phyloP scores from a whole-genome alignment of 2,329 filamentous ascomycete species.

The Cryphonectria parasitica region DNA sequence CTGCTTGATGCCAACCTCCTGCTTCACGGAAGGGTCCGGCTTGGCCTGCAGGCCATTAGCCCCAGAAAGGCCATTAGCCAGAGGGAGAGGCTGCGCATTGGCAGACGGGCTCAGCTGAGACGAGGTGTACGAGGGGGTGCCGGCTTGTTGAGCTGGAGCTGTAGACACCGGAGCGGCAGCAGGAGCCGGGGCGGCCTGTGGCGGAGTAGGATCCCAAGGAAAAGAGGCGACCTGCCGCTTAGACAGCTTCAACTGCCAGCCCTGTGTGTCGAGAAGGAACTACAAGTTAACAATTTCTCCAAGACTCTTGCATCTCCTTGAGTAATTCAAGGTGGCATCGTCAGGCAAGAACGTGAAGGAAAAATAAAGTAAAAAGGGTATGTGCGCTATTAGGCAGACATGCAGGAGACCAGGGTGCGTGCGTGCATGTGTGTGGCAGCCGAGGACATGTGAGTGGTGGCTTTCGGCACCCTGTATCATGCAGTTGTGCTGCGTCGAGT shows the following conservation, averaged over 20 bases:
- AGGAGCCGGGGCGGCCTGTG: conserved; percentile 47
- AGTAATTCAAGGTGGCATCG: neutral
- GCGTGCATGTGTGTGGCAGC: neutral
- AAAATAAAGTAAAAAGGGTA: neutral
- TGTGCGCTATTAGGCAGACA: conserved; percentile 10
- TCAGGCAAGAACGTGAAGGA: neutral
- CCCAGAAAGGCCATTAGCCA: conserved; percentile 37
- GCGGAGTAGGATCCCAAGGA: conserved; percentile 90
- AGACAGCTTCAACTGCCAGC: conserved; percentile 92
- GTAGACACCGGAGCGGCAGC: conserved; percentile 37
- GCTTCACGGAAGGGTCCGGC: conserved; percentile 52
- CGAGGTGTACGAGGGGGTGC: conserved; percentile 39
- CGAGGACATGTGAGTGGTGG: neutral
- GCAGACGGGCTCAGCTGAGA: conserved; percentile 42
- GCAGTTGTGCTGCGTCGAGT: conserved; percentile 2
- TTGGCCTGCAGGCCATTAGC: conserved; percentile 50
- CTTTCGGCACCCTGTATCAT: conserved; percentile 16
- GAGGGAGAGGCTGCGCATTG: conserved; percentile 35
- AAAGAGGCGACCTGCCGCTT: conserved; percentile 84
- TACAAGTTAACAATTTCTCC: conserved; percentile 15
- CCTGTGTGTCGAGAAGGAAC: conserved; percentile 62
- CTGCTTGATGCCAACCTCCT: conserved; percentile 52
- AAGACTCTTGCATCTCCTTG: neutral
- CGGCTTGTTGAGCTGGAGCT: conserved; percentile 32
- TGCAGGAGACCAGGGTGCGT: neutral